Conservation (phyloP, 1,139 yeast species). For the Yamadazyma atlantica region DNA sequence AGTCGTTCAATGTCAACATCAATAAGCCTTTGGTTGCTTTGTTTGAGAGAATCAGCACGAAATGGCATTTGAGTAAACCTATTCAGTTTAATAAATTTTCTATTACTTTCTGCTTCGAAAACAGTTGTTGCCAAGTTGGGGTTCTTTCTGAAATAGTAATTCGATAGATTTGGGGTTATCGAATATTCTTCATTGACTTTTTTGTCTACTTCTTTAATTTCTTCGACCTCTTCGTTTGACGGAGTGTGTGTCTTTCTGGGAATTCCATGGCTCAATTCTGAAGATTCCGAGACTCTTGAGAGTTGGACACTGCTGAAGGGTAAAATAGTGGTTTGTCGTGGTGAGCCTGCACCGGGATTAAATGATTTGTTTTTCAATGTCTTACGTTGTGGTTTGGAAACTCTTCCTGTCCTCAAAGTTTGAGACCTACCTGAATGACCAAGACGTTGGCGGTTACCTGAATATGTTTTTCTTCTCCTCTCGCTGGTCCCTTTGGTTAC, state of each 20-base stretch:
- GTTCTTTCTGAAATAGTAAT: conserved; percentile 26
- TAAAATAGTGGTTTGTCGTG: neutral
- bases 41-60: neutral
- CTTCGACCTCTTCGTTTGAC: neutral
- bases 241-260: neutral
- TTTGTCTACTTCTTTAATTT: conserved; percentile 2
- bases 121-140: conserved; percentile 34
- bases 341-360: neutral
- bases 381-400: neutral
- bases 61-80: conserved; percentile 3
- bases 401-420: neutral
- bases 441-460: no score
- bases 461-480: neutral
- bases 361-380: neutral
- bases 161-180: conserved; percentile 7
- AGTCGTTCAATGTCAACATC: conserved; percentile 22
- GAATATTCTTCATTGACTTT: neutral
- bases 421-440: neutral
- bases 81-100: conserved; percentile 13
- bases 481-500: neutral
- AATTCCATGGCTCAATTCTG: neutral
- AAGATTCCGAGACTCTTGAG: neutral
- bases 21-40: conserved; percentile 1
- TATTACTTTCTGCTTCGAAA: conserved; percentile 38
- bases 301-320: neutral